Evolutionary conservation across 345 rosid genomes (phyloP).

Genomic region (Murraya paniculata): DNA sequence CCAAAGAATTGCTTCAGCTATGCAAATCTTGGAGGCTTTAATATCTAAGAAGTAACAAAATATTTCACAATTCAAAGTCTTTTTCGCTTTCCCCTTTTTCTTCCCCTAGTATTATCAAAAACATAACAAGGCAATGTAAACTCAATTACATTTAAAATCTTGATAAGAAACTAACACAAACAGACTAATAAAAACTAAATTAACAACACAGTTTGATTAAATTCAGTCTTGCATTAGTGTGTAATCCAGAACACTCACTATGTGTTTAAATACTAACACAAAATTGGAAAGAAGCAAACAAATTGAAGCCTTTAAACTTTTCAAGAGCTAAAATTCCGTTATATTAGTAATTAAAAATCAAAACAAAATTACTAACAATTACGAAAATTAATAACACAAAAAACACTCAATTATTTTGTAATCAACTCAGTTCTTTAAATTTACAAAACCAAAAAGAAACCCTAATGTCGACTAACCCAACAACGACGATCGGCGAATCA

Average conservation of each 20-base stretch:
- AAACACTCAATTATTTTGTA: not conserved
- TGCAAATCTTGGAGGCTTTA: not conserved
- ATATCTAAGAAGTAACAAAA: not conserved
- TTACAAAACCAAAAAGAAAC: conserved; percentile 7
- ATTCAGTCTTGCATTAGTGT: not conserved
- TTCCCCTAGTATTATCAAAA: not conserved
- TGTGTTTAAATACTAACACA: not conserved
- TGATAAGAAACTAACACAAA: not conserved
- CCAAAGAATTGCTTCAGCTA: not conserved
- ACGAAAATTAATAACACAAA: not conserved
- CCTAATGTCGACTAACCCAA: conserved; percentile 17
- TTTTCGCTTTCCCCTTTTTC: not conserved
- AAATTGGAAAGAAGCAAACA: not conserved
- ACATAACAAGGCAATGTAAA: not conserved
- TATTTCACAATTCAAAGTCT: not conserved
- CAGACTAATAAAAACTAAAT: not conserved
- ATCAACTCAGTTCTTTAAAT: not conserved
- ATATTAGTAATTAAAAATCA: not conserved
- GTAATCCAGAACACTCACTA: not conserved
- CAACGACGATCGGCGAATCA: conserved; percentile 4
- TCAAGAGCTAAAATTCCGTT: not conserved
- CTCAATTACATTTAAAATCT: not conserved
- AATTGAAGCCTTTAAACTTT: not conserved
- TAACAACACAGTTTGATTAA: not conserved
- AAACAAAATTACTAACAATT: not conserved